These are phyloP conservation scores for Diaporthe australafricana DNA, from an alignment of 2,329 filamentous ascomycete species.

Conservation along the genomic window DNA sequence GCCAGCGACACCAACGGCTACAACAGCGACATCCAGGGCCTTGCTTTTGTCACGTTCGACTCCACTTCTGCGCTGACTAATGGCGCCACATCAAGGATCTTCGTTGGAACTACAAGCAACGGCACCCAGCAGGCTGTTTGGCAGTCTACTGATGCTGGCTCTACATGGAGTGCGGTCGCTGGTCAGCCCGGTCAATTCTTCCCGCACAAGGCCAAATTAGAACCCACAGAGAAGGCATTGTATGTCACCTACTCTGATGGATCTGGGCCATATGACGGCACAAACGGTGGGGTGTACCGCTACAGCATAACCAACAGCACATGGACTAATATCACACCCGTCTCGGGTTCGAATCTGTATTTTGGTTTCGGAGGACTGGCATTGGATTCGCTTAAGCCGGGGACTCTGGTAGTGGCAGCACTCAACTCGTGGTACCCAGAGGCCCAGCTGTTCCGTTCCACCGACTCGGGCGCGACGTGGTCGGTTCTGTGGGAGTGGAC, in stretches of 20 bases:
- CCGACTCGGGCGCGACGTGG: conserved; percentile 66
- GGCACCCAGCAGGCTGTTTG: conserved; percentile 61
- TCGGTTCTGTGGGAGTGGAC: conserved; percentile 64
- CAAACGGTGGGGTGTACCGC: conserved; percentile 62
- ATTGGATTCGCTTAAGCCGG: conserved; percentile 64
- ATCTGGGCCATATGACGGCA: conserved; percentile 68
- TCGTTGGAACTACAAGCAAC: conserved; percentile 67
- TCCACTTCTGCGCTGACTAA: conserved; percentile 57
- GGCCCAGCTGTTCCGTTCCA: conserved; percentile 66
- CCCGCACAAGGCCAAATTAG: conserved; percentile 65
- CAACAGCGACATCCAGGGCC: conserved; percentile 59
- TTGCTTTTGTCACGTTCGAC: conserved; percentile 67
- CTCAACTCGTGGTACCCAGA: conserved; percentile 72
- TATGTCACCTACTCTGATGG: conserved; percentile 68
- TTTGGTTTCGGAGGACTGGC: conserved; percentile 68
- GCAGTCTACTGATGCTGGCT: conserved; percentile 64
- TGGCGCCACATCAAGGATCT: conserved; percentile 66
- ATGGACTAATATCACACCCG: conserved; percentile 69
- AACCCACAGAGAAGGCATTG: conserved; percentile 62
- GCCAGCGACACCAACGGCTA: conserved; percentile 57
- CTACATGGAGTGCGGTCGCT: conserved; percentile 62
- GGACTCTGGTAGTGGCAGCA: conserved; percentile 66
- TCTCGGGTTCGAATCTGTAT: conserved; percentile 56
- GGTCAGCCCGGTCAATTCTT: conserved; percentile 63
- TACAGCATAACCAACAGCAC: conserved; percentile 61